phyloP scores from a whole-genome alignment of 768 basidiomycete genomes.

The Terana coerulea region DNA sequence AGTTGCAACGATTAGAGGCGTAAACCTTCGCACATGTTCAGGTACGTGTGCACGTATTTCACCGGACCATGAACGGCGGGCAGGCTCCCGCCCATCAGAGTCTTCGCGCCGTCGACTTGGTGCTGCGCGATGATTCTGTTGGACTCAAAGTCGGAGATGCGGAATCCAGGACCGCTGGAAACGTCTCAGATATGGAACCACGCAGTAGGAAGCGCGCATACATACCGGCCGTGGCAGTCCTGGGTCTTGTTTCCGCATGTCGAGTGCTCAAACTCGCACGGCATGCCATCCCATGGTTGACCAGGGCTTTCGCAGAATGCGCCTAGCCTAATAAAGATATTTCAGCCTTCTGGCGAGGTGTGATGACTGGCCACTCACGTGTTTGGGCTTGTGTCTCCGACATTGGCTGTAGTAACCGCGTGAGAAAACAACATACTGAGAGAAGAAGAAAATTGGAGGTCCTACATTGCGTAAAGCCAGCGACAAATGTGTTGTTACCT shows the following conservation, averaged over 20 bases:
- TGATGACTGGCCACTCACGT: constrained; percentile 44
- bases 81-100: constrained; percentile 50
- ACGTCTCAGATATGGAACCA: background rate
- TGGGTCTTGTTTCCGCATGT: constrained; percentile 69
- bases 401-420: constrained; percentile 74
- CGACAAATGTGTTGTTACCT: constrained; percentile 66
- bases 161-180: constrained; percentile 70
- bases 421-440: no score
- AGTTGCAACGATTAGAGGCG: background rate
- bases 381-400: constrained; percentile 78
- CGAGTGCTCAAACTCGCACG: constrained; percentile 67
- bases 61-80: constrained; percentile 54
- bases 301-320: constrained; percentile 80
- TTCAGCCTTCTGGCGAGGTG: no score
- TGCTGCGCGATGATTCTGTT: constrained; percentile 66
- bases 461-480: constrained; percentile 72
- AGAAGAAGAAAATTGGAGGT: no score
- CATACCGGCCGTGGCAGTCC: constrained; percentile 69
- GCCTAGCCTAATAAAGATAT: no score
- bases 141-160: constrained; percentile 69
- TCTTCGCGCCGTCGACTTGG: constrained; percentile 68
- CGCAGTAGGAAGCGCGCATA: constrained; percentile 6
- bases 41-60: constrained; percentile 64
- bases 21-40: constrained; percentile 58
- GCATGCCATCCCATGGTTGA: constrained; percentile 57